Conservation (phyloP, 2,329 filamentous ascomycete species). For the Xylariaceae sp. region DNA sequence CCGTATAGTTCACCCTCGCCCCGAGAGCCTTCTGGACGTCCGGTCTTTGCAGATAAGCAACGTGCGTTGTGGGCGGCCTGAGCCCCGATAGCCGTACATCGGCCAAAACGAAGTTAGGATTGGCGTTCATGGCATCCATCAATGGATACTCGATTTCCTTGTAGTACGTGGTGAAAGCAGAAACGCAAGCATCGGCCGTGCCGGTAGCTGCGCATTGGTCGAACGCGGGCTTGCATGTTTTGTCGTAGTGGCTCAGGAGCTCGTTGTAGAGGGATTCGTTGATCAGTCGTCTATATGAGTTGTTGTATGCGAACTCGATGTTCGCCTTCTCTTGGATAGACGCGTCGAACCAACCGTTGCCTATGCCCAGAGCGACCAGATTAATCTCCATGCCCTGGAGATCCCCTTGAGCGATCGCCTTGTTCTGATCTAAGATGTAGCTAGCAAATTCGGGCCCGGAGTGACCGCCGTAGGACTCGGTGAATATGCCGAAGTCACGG, state of each 20-base stretch:
- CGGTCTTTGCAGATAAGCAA: conserved; percentile 25
- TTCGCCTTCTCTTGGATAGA: conserved; percentile 31
- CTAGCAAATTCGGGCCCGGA: conserved; percentile 59
- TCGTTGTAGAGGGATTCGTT: conserved; percentile 34
- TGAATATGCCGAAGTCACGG: conserved; percentile 58
- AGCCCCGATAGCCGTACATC: conserved; percentile 22
- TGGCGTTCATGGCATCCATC: conserved; percentile 37
- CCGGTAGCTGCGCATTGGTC: conserved; percentile 40
- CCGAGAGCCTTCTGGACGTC: conserved; percentile 31
- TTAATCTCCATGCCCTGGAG: conserved; percentile 37
- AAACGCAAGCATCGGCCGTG: conserved; percentile 35
- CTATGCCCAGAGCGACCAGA: conserved; percentile 39
- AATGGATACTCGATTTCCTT: conserved; percentile 39
- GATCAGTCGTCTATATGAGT: conserved; percentile 46
- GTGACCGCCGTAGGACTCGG: conserved; percentile 60
- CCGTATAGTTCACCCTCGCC: conserved; percentile 23
- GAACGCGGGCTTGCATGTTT: conserved; percentile 42
- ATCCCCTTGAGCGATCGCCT: conserved; percentile 48
- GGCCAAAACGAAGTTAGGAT: conserved; percentile 32
- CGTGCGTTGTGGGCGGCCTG: conserved; percentile 31
- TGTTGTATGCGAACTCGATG: conserved; percentile 37
- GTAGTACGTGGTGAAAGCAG: conserved; percentile 41
- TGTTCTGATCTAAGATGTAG: conserved; percentile 61
- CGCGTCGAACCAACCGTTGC: conserved; percentile 35
- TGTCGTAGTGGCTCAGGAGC: conserved; percentile 39